Evolutionary conservation across 2,329 filamentous ascomycete genomes (phyloP).

Genomic region (Tothia fuscella): DNA sequence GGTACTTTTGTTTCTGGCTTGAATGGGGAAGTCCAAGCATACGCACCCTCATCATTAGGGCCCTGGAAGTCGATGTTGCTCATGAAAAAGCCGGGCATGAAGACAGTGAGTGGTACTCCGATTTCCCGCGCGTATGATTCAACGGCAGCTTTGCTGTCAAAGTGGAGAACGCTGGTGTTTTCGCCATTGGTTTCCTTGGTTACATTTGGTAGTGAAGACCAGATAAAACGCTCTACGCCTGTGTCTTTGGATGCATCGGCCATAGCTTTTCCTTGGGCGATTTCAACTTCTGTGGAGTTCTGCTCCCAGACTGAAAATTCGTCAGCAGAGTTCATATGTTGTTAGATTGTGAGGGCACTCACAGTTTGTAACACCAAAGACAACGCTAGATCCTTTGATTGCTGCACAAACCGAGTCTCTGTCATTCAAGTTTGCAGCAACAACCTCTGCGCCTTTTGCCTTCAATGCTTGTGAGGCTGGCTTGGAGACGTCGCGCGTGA

Average conservation of each 20-base stretch:
- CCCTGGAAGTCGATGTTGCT: background rate
- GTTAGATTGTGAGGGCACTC: background rate
- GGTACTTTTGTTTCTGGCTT: slow-evolving; percentile 10
- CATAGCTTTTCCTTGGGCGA: slow-evolving; percentile 23
- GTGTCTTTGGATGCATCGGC: slow-evolving; percentile 20
- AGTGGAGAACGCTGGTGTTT: slow-evolving; percentile 23
- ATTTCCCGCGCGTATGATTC: slow-evolving; percentile 19
- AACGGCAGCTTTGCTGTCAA: slow-evolving; percentile 26
- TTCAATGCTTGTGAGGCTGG: slow-evolving; percentile 33
- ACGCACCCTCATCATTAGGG: slow-evolving; percentile 6
- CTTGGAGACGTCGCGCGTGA: slow-evolving; percentile 40
- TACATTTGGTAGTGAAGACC: slow-evolving; percentile 20
- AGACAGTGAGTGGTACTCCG: slow-evolving; percentile 14
- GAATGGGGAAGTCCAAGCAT: slow-evolving; percentile 8
- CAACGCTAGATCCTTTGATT: slow-evolving; percentile 35
- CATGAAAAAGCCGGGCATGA: slow-evolving; percentile 18
- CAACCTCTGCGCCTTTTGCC: slow-evolving; percentile 38
- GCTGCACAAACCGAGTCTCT: slow-evolving; percentile 32
- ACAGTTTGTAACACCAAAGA: slow-evolving; percentile 42
- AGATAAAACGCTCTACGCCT: slow-evolving; percentile 29
- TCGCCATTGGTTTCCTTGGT: slow-evolving; percentile 20
- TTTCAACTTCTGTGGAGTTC: slow-evolving; percentile 19
- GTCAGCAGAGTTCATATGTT: slow-evolving; percentile 10
- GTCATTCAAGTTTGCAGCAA: slow-evolving; percentile 39
- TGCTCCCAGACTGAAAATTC: slow-evolving; percentile 28